phyloP scores from a whole-genome alignment of 73 alveolate genomes.

The Stentor roeselii region DNA sequence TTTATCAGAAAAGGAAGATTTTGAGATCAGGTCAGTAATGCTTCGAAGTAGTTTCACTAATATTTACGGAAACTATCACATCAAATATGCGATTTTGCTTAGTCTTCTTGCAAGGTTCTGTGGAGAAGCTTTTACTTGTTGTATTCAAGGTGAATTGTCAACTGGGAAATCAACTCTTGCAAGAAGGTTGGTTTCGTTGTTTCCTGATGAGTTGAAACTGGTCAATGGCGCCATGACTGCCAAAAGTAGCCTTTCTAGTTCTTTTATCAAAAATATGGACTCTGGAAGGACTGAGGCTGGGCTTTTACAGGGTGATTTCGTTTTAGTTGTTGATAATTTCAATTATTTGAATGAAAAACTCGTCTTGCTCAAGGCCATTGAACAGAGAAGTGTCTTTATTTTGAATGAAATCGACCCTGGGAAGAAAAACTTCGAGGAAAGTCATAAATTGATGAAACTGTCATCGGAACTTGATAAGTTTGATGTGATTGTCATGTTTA shows the following conservation, averaged over 20 bases:
- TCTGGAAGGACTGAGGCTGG: conserved; percentile 9
- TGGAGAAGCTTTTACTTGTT: not conserved
- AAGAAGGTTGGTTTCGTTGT: not conserved
- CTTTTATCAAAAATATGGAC: not conserved
- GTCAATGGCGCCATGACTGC: conserved; percentile 13
- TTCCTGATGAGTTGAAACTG: not conserved
- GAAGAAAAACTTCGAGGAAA: not conserved
- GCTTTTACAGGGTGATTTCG: not conserved
- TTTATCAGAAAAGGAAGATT: not conserved
- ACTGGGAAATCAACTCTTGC: conserved; percentile 20
- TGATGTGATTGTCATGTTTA: not conserved
- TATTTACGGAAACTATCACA: not conserved
- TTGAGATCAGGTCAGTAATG: not conserved
- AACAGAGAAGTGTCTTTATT: conserved; percentile 4
- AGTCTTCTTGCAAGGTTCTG: not conserved
- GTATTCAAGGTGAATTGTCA: not conserved
- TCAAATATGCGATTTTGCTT: conserved; percentile 9
- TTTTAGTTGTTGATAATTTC: not conserved
- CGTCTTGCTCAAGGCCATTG: conserved; percentile 1
- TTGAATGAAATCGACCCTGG: not conserved
- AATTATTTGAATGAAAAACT: not conserved
- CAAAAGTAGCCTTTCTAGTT: not conserved
- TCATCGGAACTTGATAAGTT: conserved; percentile 2
- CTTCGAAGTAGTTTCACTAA: not conserved
- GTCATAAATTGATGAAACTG: not conserved